Base-by-base conservation (phyloP, 345 rosid genomes). In the Bretschneidera sinensis region DNA sequence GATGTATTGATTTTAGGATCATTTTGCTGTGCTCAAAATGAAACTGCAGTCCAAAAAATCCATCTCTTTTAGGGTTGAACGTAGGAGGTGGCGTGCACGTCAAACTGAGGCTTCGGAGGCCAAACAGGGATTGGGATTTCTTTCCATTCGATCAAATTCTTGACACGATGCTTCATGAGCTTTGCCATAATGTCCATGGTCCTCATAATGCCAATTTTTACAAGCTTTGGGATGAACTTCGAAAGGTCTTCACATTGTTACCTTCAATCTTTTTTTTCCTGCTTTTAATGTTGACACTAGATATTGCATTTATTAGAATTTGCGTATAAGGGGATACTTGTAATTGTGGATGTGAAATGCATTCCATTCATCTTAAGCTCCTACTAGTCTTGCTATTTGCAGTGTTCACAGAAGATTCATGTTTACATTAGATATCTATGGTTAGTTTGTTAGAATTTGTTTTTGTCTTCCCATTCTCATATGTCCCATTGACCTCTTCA, bases 111-210 rank as follows among this genome's bases (percentile, higher is more conserved):
- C 92, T 94, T 45, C 67, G 99, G 21, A 81, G 84, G 66, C 85
- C 76, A 0, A 88, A 83, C 60, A 69, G 83, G 24, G 95, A 90
- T 20, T 59, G 23, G 59, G 89, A 78, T 48, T 94, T 94, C 74
- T 72, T 72, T 49, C 86, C 96, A 0, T 88, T 71, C 28, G 76
- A 86, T 74, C 76, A 83, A 64, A 71, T 94, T 64, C 88, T 90
- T 10, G 96, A 90, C 76, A 90, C 99, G 2, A 88, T 90, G 97
- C 97, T 88, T 74, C 99, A 90, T 24, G 96, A 94, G 75, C 91
- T 94, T 49, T 90, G 96, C 68, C 99, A 90, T 66, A 94, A 84
- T 66, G 88, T 23, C 25, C 90, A 83, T 48, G 89, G 86, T 67
- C 92, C 97, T 78, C 97, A 90, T 21, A 86, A 90, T 56, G 91